Conservation (phyloP, 1,139 yeast genomes). For the Yamadazyma jaroonii region DNA sequence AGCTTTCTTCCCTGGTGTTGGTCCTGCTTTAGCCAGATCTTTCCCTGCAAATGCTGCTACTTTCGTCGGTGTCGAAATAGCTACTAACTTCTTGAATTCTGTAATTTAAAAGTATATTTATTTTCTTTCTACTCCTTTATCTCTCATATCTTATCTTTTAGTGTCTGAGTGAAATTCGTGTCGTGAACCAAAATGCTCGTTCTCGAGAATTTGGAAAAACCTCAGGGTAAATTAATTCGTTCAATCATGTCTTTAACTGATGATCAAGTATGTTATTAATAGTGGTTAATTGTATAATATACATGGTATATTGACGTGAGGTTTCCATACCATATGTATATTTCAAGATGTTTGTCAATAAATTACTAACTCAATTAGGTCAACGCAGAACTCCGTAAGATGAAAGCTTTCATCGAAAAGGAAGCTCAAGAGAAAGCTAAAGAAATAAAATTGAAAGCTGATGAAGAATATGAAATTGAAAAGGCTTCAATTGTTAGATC, state of each 20-base stretch:
- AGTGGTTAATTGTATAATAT: no score
- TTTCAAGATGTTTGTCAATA: neutral
- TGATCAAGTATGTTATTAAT: slow-evolving; percentile 39
- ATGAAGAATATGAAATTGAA: slow-evolving; percentile 97
- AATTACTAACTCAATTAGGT: slow-evolving; percentile 49
- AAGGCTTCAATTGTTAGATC: slow-evolving; percentile 92
- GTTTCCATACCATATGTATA: neutral
- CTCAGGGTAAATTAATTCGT: neutral
- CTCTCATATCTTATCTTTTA: slow-evolving; percentile 5
- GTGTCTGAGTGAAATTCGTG: slow-evolving; percentile 3
- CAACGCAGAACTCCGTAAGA: slow-evolving; percentile 91
- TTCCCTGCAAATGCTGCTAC: slow-evolving; percentile 99
- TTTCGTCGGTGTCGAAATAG: slow-evolving; percentile 90
- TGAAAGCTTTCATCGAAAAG: slow-evolving; percentile 98
- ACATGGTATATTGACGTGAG: no score
- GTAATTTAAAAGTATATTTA: slow-evolving; percentile 16
- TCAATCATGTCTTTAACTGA: slow-evolving; percentile 41
- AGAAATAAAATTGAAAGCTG: slow-evolving; percentile 92
- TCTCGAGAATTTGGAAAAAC: slow-evolving; percentile 5
- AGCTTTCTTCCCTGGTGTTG: slow-evolving; percentile 97
- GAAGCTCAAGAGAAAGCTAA: slow-evolving; percentile 99
- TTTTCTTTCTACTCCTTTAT: neutral
- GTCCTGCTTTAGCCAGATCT: slow-evolving; percentile 90
- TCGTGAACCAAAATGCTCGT: slow-evolving; percentile 1
- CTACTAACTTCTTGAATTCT: slow-evolving; percentile 63